phyloP scores from a whole-genome alignment of 108 stramenopile genomes.

The Cylindrotheca closterium region DNA sequence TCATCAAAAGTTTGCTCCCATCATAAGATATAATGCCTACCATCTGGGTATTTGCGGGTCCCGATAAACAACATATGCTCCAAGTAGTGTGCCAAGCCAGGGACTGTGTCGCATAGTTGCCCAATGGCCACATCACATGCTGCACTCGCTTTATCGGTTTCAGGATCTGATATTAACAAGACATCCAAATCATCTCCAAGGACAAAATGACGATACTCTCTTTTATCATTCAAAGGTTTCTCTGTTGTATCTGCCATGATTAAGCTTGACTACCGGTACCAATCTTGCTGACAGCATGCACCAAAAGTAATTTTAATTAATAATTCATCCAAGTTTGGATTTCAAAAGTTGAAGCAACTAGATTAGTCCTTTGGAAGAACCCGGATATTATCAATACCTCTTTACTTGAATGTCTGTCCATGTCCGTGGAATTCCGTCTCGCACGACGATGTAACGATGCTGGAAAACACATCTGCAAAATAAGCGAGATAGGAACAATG shows the following conservation, averaged over 20 bases:
- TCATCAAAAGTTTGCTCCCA: background rate
- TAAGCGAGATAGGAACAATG: no score
- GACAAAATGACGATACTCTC: constrained; percentile 23
- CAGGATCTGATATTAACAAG: constrained; percentile 44
- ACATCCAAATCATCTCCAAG: constrained; percentile 17
- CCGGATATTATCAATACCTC: no score
- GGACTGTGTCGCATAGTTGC: constrained; percentile 34
- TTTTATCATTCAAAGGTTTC: constrained; percentile 24
- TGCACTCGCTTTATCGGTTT: constrained; percentile 64
- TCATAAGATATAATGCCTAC: background rate
- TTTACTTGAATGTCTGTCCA: no score
- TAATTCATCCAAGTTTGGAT: no score
- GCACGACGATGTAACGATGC: no score
- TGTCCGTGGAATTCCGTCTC: no score
- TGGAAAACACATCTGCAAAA: no score
- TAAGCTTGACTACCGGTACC: no score
- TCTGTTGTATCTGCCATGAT: constrained; percentile 11
- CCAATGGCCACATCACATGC: constrained; percentile 61
- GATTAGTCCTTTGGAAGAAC: no score
- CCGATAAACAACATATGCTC: constrained; percentile 82
- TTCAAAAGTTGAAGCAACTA: no score
- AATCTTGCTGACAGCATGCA: no score
- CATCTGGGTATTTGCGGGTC: constrained; percentile 41
- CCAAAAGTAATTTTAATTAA: no score
- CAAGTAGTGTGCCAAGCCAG: constrained; percentile 74